Percentiles rank a stretch among this genome's conserved stretches.
phyloP scores from a whole-genome alignment of 2,329 filamentous ascomycete species.

The Penicillium brevicompactum region DNA sequence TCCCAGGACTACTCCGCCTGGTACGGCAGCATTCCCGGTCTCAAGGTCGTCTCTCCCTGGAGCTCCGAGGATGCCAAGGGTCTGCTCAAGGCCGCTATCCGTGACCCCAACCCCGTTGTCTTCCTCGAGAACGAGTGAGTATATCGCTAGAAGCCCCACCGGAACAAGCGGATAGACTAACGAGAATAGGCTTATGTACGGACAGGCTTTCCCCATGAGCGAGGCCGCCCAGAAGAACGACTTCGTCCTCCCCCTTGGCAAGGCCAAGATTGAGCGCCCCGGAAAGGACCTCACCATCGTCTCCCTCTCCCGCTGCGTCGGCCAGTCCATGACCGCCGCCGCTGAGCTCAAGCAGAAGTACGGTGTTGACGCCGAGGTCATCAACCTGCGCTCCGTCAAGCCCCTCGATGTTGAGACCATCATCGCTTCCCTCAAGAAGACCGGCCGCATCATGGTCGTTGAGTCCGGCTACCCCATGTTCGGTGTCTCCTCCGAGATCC shows the following conservation, averaged over 20 bases:
- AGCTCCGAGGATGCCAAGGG: constrained; percentile 98
- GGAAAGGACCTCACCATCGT: constrained; percentile 98
- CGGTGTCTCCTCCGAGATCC: constrained; percentile 87
- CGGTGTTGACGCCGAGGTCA: constrained; percentile 91
- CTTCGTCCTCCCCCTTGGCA: constrained; percentile 96
- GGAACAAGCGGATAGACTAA: neutral
- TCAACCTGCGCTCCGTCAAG: constrained; percentile 98
- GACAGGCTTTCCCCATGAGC: constrained; percentile 94
- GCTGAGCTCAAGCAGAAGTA: constrained; percentile 95
- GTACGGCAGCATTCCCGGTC: constrained; percentile 96
- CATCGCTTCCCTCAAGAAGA: constrained; percentile 98
- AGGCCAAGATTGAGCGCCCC: constrained; percentile 96
- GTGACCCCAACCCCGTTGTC: constrained; percentile 95
- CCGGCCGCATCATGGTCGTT: constrained; percentile 83
- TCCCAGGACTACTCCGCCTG: constrained; percentile 98
- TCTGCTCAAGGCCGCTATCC: constrained; percentile 94
- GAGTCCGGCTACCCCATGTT: constrained; percentile 97
- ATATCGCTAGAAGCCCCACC: neutral
- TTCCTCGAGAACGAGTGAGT: constrained; percentile 79
- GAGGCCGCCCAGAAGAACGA: constrained; percentile 94
- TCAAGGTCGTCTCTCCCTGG: constrained; percentile 97
- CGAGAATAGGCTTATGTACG: constrained; percentile 70
- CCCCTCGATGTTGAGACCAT: constrained; percentile 94
- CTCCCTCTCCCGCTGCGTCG: constrained; percentile 90
- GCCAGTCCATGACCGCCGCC: constrained; percentile 84